A percentile compares a stretch with the other conserved stretches of the same genome.
These are phyloP conservation scores for Gastrolobium bilobum DNA, from an alignment of 306 rosid species.

Conservation along the genomic window DNA sequence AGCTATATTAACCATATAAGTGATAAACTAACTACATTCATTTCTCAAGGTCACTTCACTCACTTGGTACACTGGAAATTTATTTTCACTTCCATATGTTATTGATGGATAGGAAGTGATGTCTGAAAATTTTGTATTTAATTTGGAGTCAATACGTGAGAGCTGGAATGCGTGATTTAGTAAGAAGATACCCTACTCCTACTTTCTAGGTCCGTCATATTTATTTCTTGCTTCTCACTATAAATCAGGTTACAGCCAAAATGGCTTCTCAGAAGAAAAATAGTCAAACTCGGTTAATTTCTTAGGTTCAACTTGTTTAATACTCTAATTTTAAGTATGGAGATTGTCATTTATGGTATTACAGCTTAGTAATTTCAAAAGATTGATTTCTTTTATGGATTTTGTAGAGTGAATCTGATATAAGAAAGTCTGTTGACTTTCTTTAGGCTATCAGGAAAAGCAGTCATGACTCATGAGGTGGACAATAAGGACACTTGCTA, in stretches of 20 bases:
- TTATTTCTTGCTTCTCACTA: not conserved
- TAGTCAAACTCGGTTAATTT: not conserved
- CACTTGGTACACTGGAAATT: constrained; percentile 25
- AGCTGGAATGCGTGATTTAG: constrained; percentile 19
- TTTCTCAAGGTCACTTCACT: constrained; percentile 11
- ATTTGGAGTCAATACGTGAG: not conserved
- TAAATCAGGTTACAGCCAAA: not conserved
- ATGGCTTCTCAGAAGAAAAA: not conserved
- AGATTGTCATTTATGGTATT: constrained; percentile 8
- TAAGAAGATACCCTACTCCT: not conserved
- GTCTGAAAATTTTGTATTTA: constrained; percentile 15
- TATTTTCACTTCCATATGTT: not conserved
- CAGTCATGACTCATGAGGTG: not conserved
- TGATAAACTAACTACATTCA: constrained; percentile 13
- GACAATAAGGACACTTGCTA: constrained; percentile 23
- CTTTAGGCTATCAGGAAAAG: constrained; percentile 17
- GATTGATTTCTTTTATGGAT: not conserved
- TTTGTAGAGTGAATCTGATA: constrained; percentile 3
- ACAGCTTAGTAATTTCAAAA: not conserved
- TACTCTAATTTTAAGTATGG: not conserved
- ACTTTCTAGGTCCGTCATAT: not conserved
- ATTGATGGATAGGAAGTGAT: constrained; percentile 4
- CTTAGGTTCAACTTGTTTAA: constrained; percentile 8
- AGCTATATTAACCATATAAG: constrained; percentile 19
- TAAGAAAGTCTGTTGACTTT: constrained; percentile 19